Base-by-base conservation (phyloP, 306 rosid genomes). In the Corylus avellana region DNA sequence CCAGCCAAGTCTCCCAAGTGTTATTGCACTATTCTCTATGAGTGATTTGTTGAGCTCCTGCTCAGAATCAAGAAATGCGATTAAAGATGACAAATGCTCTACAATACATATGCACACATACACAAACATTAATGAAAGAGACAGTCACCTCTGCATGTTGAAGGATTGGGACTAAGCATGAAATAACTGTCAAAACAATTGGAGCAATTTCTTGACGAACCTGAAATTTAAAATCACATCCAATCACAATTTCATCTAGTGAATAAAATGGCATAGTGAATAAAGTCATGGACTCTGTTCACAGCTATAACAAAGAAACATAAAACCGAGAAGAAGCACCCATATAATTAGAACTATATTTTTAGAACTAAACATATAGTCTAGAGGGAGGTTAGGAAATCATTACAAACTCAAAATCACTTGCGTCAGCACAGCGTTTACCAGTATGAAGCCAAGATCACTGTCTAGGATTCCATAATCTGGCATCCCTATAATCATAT, bases 1-100 rank as follows among this genome's bases (percentile, higher is more conserved):
- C 98, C 98, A 96, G 22, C 94, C 98, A 86, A 96, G 87, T 88
- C 99, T 93, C 84, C 99, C 99, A 78, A 96, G 90, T 61, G 99
- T 96, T 78, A 96, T 96, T 70, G 99, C 99, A 87, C 97, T 90
- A 76, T 96, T 96, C 82, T 96, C 98, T 75, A 90, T 83, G 35
- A 96, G 93, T 35, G 99, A 93, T 81, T 91, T 96, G 86, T 91
- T 90, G 72, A 91, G 90, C 74, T 85, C 97, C 99, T 96, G 87
- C 72, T 62, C 79, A 70, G 78, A 58, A 81, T 51, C 71, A 82
- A 82, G 35, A 86, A 8, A 75, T 66, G 82, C 73, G 78, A 78
- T 20, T 80, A 81, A 20, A 72, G 62, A 83, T 79, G 81, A 55
- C 44, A 14, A 55, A 73, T 77, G 53, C 54, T 16, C 56, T 83